phyloP scores from a whole-genome alignment of 345 rosid genomes.

The Populus tremula region DNA sequence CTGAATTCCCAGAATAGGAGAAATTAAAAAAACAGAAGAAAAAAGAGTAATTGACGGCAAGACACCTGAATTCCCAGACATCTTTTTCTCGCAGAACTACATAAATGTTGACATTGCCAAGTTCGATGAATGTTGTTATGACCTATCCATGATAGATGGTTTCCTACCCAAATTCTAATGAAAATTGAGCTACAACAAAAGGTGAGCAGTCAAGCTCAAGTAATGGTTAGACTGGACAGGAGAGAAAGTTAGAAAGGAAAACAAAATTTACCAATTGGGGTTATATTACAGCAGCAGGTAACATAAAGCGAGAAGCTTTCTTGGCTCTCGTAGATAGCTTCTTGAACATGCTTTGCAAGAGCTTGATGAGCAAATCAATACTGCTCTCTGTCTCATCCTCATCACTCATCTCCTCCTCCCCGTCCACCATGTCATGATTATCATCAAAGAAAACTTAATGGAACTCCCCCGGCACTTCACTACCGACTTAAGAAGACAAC shows the following conservation, averaged over 20 bases:
- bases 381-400: constrained; percentile 61
- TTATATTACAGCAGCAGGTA: constrained; percentile 55
- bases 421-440: constrained; percentile 22
- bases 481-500: constrained; percentile 32
- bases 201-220: neutral
- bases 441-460: constrained; percentile 45
- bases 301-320: constrained; percentile 60
- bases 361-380: no score
- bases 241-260: neutral
- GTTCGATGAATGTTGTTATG: neutral
- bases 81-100: no score
- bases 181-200: neutral
- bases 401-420: constrained; percentile 39
- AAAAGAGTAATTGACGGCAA: neutral
- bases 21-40: neutral
- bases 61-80: no score
- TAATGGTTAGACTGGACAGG: neutral
- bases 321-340: constrained; percentile 68
- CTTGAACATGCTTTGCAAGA: constrained; percentile 57
- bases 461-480: constrained; percentile 35
- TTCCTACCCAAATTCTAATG: neutral
- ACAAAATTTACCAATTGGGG: constrained; percentile 50
- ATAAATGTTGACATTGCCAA: neutral
- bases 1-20: constrained; percentile 26
- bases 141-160: neutral